Base-by-base conservation (phyloP, 805 yeast species). In the Lipomyces mesembrius region DNA sequence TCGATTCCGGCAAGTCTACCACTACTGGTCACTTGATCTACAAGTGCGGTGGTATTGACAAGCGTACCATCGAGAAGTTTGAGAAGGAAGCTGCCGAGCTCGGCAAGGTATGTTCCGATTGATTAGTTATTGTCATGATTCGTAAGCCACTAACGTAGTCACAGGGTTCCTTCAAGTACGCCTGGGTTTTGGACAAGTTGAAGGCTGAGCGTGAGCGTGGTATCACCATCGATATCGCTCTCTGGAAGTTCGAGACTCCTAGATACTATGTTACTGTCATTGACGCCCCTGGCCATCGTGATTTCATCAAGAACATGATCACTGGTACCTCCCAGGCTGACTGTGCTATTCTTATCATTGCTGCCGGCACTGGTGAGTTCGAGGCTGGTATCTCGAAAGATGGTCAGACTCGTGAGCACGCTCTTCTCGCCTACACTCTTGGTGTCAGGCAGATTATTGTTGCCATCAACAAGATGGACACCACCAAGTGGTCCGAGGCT, bases 1-100 rank as follows among this genome's bases (percentile, higher is more conserved):
- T 95, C 98, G 98, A 94, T 86, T 93, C 98, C 79, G 94, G 94
- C 86, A 90, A 91, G 87, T 94, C 98, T 75, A 93, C 98, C 82
- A 94, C 98, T 85, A 93, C 98, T 83, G 98, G 98, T 85, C 98
- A 93, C 89, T 90, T 93, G 85, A 92, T 93, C 82, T 93, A 83
- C 96, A 92, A 92, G 94, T 93, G 97, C 87, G 97, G 98, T 90
- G 97, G 96, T 89, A 74, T 74, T 59, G 97, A 92, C 87, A 92
- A 92, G 91, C 90, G 97, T 88, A 92, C 97, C 83, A 92, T 92
- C 81, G 97, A 92, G 88, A 92, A 92, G 91, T 91, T 91, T 85
- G 97, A 91, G 86, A 89, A 92, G 88, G 97, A 92, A 85, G 97
- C 97, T 79, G 96, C 95, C 80, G 97, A 92, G 84, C 90, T 90